These are phyloP conservation scores for Ichthyophthirius multifiliis DNA, from an alignment of 169 alveolate genomes.

Conservation along the genomic window DNA sequence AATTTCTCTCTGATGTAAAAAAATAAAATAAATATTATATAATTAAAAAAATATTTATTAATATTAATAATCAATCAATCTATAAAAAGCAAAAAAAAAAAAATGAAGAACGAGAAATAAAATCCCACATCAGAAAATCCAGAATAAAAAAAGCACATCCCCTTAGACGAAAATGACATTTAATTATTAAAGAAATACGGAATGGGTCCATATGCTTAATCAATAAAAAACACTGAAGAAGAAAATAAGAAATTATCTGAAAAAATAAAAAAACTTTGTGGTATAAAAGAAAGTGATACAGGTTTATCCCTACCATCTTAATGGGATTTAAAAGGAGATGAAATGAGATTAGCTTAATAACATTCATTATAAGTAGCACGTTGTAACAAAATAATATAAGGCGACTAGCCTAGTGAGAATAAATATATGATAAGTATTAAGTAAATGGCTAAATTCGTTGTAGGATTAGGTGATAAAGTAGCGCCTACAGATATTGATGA, in stretches of 20 bases:
- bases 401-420: constrained; percentile 97
- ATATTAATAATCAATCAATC: too few species aligned
- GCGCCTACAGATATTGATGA: constrained; percentile 99
- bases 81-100: too few species aligned
- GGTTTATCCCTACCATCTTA: constrained; percentile 97
- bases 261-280: constrained; percentile 79
- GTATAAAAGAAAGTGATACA: constrained; percentile 98
- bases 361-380: constrained; percentile 98
- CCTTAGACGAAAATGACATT: constrained; percentile 85
- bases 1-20: too few species aligned
- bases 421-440: constrained; percentile 94
- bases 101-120: too few species aligned
- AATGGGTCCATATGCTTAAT: constrained; percentile 85
- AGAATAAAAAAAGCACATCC: constrained; percentile 3
- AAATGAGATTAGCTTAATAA: constrained; percentile 94
- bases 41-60: too few species aligned
- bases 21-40: too few species aligned
- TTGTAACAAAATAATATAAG: constrained; percentile 96
- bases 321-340: constrained; percentile 98
- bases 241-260: constrained; percentile 69
- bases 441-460: constrained; percentile 98
- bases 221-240: constrained; percentile 71
- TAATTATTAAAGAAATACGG: constrained; percentile 85
- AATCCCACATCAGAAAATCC: too few species aligned
- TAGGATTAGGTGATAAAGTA: constrained; percentile 97